Percentiles rank a stretch among this genome's conserved stretches.
phyloP scores from a whole-genome alignment of 2,329 filamentous ascomycete species.

The Furcasterigmium sp. region DNA sequence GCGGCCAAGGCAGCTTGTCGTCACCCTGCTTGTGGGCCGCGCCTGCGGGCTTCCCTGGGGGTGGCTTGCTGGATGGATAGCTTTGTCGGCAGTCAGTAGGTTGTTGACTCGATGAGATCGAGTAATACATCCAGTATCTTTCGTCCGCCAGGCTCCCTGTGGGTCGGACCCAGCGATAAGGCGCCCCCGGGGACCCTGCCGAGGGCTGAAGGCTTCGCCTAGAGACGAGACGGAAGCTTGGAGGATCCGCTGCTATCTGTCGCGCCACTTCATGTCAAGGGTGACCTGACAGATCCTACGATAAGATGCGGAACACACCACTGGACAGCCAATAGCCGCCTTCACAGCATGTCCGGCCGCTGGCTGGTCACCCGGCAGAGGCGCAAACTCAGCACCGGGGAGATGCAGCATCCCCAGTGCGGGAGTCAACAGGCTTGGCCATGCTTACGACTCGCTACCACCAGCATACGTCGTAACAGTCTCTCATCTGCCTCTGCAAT shows the following conservation, averaged over 20 bases:
- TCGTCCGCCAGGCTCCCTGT: background rate
- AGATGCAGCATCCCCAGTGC: too few species aligned
- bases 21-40: background rate
- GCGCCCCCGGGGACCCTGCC: background rate
- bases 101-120: background rate
- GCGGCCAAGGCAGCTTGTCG: background rate
- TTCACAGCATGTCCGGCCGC: background rate
- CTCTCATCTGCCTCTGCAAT: background rate
- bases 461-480: background rate
- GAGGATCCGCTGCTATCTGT: conserved; percentile 1
- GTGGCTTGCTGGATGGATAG: background rate
- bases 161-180: background rate
- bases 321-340: background rate
- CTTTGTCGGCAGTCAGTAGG: background rate
- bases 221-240: background rate
- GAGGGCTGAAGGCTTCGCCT: too few species aligned
- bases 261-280: background rate
- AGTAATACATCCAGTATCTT: background rate
- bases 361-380: too few species aligned
- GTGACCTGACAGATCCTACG: background rate
- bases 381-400: too few species aligned
- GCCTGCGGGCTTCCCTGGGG: background rate
- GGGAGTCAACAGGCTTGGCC: too few species aligned
- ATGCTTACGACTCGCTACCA: background rate
- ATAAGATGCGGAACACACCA: background rate